These are phyloP conservation scores for Zygosaccharomyces gambellarensis DNA, from an alignment of 805 yeast genomes.

Conservation along the genomic window DNA sequence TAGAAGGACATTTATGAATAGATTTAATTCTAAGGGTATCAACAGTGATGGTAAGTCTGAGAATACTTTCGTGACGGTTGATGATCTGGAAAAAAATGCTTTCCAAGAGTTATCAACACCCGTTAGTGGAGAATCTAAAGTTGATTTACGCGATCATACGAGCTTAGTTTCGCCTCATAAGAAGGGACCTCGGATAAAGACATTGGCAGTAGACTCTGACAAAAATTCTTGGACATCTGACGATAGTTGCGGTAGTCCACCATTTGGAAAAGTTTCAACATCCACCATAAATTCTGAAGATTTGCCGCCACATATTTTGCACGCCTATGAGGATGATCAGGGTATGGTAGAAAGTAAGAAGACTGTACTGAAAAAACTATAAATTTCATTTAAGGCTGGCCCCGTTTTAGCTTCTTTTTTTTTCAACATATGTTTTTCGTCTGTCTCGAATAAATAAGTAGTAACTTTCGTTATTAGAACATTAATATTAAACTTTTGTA, in stretches of 20 bases:
- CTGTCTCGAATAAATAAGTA: not conserved
- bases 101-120: conserved; percentile 16
- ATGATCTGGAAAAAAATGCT: conserved; percentile 16
- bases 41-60: conserved; percentile 12
- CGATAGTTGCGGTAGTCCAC: conserved; percentile 6
- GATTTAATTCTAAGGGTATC: not conserved
- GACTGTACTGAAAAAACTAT: conserved; percentile 8
- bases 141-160: not conserved
- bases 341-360: conserved; percentile 10
- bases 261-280: not conserved
- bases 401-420: not conserved
- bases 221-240: conserved; percentile 34
- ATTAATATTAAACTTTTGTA: not conserved
- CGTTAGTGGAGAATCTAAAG: conserved; percentile 1
- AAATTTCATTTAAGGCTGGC: not conserved
- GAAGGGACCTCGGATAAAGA: conserved; percentile 10
- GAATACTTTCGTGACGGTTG: conserved; percentile 12
- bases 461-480: not conserved
- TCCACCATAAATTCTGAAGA: conserved; percentile 10
- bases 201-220: conserved; percentile 36
- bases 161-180: not conserved
- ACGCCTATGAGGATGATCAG: conserved; percentile 6
- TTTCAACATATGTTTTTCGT: not conserved
- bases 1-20: conserved; percentile 2
- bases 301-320: conserved; percentile 22